Evolutionary conservation across 768 basidiomycete genomes (phyloP), one percentile per base, ranked within the genome.

Genomic region (Coprinopsis cinerea): DNA sequence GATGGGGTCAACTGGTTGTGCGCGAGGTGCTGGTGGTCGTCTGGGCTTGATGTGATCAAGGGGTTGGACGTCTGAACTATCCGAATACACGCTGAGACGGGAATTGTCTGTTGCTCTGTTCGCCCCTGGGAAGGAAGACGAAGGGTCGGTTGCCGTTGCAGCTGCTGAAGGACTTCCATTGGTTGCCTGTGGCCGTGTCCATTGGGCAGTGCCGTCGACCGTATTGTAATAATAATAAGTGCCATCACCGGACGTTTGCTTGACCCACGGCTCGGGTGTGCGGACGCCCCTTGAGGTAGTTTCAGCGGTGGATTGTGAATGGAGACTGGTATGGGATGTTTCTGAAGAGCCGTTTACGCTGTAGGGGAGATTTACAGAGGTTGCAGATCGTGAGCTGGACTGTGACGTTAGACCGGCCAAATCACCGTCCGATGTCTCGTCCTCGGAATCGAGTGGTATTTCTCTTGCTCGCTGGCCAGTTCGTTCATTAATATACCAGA

Each of bases 401-500:
- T 78, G 79, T 1, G 82, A 77, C 20, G 80, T 71, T 44, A 83
- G 65, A 10, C 76, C 78, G 42, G 78, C 79, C 34, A 85, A 69
- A 50, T 85, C 84, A 27, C 72, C 75, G 51, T 85, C 83, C 1
- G 82, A 78, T 28, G 71, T 65, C 40, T 85, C 83, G 40, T 79
- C 77, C 43, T 87, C 84, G 10, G 74, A 68, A 61, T 89, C 88
- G 41, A 73, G 71, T 20, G 93, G 93, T n/a, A 95, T 68, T 57
- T 96, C 90, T 57, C 83, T 78, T 23, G 92, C 83, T 35, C 81
- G 81, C 63, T 90, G 78, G 26, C 88, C 88, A 4, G 88, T 91
- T 56, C 87, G 79, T 1, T 90, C 91, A 61, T 98, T 99, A 55
- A 91, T 78, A 68, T 97, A 99, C 73, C 84, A 94, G 63, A 99